Percentiles rank a stretch among this genome's conserved stretches.
These are phyloP conservation scores for Aspergillus sp. DNA, from an alignment of 2,329 filamentous ascomycete genomes.

Conservation along the genomic window DNA sequence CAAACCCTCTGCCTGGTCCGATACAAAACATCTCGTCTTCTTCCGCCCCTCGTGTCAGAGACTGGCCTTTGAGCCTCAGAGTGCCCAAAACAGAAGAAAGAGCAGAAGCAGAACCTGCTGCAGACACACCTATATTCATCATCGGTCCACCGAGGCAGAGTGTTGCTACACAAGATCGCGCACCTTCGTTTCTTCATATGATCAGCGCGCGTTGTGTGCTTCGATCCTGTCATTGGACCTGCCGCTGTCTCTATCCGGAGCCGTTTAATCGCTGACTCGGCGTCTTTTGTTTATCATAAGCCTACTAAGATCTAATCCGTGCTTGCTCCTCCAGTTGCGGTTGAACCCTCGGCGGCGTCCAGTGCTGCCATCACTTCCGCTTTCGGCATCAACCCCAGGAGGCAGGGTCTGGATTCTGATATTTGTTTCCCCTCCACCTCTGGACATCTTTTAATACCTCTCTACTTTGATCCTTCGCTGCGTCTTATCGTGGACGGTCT, in stretches of 20 bases:
- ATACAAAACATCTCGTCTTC: slow-evolving; percentile 17
- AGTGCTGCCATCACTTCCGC: neutral
- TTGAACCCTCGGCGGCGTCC: neutral
- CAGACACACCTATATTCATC: slow-evolving; percentile 7
- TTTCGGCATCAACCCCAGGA: slow-evolving; percentile 5
- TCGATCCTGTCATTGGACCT: slow-evolving; percentile 13
- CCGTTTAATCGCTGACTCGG: slow-evolving; percentile 11
- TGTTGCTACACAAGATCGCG: slow-evolving; percentile 20
- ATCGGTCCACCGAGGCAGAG: neutral
- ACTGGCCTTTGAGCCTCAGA: neutral
- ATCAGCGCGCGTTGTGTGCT: neutral
- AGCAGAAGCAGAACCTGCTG: neutral
- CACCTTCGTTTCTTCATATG: slow-evolving; percentile 21
- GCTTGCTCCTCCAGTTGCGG: neutral
- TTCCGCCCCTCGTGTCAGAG: slow-evolving; percentile 4
- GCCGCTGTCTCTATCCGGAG: slow-evolving; percentile 12
- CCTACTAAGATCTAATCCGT: neutral
- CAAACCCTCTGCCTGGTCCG: slow-evolving; percentile 7
- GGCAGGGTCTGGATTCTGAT: neutral
- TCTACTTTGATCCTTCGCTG: neutral
- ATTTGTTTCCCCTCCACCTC: neutral
- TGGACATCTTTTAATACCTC: neutral
- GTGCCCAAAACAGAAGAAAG: neutral
- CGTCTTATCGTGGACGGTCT: slow-evolving; percentile 2
- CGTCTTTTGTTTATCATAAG: slow-evolving; percentile 17